Base-by-base conservation (phyloP, 176 grass and related monocot species). In the Eleusine indica region DNA sequence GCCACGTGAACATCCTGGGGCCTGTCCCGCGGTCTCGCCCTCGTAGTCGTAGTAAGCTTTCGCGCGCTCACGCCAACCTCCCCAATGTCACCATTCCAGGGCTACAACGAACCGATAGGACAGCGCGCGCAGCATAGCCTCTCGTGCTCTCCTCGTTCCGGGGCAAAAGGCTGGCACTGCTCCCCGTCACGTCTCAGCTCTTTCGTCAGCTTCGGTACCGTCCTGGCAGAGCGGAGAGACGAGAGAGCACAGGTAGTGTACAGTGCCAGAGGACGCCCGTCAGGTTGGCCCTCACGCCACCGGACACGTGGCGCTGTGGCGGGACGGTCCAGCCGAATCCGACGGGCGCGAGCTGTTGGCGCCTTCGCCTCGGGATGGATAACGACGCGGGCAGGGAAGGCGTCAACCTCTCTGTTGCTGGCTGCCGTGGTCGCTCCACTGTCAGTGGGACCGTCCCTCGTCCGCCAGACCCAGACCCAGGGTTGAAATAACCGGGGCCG, bases 131-230 rank as follows among this genome's bases (percentile, higher is more conserved):
- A 64, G 61, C 60, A 12, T 25, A 25, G 58, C 9, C n/a, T 25
- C n/a, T 10, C 57, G 57, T 60, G 57, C 71, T 52, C 64, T 35
- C 73, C 77, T 25, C 25, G 25, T 83, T 77, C 57, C 63, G 43
- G 22, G 19, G 66, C 66, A 1, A 62, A 52, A 25, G 81, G 14
- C 79, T 60, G 41, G 52, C 57, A 61, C 74, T 21, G 37, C 30
- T 4, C 84, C 62, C 78, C 78, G 62, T 87, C 63, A 69, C 63
- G 58, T 86, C 84, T 14, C 29, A n/a, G 28, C 56, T 39, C 35
- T 58, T 35, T 68, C 70, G 60, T 57, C 76, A n/a, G 47, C 4
- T 80, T 73, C 69, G 29, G 56, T 29, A 62, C 74, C 48, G 83
- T n/a, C 8, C 4, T 9, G 47, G 48, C 2, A 44, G 7, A 13